Evolutionary conservation across 345 rosid species (phyloP), one percentile per base, ranked within the genome.

Genomic region (Viola odorata): DNA sequence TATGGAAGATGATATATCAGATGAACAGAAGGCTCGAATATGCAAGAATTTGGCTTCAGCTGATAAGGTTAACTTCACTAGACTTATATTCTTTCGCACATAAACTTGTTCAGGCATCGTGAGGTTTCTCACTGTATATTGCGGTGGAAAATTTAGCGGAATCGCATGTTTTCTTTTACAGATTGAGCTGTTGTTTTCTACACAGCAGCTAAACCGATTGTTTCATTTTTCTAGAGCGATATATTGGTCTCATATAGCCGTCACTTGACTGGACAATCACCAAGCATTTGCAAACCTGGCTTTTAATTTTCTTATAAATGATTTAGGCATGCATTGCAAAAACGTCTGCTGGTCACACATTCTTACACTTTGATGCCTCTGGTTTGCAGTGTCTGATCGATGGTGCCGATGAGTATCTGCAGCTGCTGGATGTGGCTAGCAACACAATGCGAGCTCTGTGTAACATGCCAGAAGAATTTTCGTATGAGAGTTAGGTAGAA

Each of bases 361-460:
- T 37, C 42, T 65, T 37, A 58, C n/a, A 16, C 57, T 45, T 59
- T 40, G 10, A 45, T 39, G 13, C 10, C 14, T 55, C 70, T 42
- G 10, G 14, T 48, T 8, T 68, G 77, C 95, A 91, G 99, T 63
- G 84, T 72, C 95, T 94, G 38, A 78, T 94, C 60, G 99, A 88
- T 55, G 97, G 95, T 5, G 99, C 96, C 13, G 96, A 91, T 53
- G 99, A 91, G 83, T 88, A 94, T 81, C 65, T 94, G 84, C 97
- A 88, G 85, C 85, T 94, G 63, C 81, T 94, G 69, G 88, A 88
- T 64, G 89, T 82, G 66, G 73, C 87, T 63, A 85, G 97, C 79
- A 75, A 64, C 63, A 75, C 87, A 32, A 82, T 86, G 75, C 75
- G 82, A 58, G 83, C 91, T 23, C 80, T 83, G 58, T 73, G 83